Evolutionary conservation across 495 filamentous ascomycete species (phyloP).

Genomic region (Penicillium egyptiacum): DNA sequence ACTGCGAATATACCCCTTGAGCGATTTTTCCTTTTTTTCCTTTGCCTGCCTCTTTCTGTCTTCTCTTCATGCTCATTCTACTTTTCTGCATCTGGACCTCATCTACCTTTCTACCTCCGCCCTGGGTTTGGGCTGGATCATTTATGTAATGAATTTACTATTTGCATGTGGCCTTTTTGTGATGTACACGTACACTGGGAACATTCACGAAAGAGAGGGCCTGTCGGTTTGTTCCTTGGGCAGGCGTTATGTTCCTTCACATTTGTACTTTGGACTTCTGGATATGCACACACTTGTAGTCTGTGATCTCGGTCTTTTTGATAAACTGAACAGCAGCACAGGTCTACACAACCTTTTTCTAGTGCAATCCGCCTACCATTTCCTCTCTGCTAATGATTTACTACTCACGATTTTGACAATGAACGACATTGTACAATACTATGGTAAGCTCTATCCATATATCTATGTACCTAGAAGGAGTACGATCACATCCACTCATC

Average conservation of each 20-base stretch:
- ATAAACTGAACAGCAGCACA: constrained; percentile 8
- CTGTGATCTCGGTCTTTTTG: background rate
- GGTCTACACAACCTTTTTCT: background rate
- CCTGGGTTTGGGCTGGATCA: constrained; percentile 2
- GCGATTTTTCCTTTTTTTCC: constrained; percentile 32
- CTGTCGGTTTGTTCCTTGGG: constrained; percentile 1
- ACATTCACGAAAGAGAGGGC: constrained; percentile 1
- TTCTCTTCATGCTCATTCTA: background rate
- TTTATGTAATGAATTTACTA: constrained; percentile 5
- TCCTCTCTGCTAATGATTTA: background rate
- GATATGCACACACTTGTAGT: background rate
- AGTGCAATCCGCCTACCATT: background rate
- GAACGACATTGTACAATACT: background rate
- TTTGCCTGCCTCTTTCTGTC: background rate
- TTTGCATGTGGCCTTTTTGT: constrained; percentile 8
- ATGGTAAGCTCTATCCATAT: background rate
- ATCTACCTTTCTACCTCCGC: background rate
- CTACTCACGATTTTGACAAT: background rate
- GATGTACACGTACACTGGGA: constrained; percentile 8
- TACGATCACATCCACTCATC: background rate
- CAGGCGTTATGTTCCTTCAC: background rate
- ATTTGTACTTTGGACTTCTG: background rate
- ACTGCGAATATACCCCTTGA: constrained; percentile 43
- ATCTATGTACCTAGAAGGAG: background rate
- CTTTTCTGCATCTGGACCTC: background rate